These are phyloP conservation scores for Mucuna pruriens DNA, from an alignment of 306 rosid genomes.

Conservation along the genomic window DNA sequence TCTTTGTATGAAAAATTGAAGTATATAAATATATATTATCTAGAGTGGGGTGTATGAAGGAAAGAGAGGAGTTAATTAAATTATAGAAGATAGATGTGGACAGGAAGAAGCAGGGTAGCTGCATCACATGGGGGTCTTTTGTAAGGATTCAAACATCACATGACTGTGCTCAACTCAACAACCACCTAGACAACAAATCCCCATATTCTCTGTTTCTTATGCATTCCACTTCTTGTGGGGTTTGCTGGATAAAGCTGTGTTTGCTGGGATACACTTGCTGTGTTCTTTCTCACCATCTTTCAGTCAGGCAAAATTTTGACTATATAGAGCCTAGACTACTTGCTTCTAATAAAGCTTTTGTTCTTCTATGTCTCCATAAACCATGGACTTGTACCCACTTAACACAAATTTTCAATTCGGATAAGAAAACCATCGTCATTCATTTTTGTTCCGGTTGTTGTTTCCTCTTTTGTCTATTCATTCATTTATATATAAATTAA, in stretches of 20 bases:
- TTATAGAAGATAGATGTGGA: constrained; percentile 42
- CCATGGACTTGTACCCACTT: neutral
- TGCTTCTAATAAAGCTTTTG: constrained; percentile 33
- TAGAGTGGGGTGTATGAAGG: neutral
- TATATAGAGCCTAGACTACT: constrained; percentile 10
- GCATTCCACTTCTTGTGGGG: constrained; percentile 32
- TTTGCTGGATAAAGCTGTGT: constrained; percentile 29
- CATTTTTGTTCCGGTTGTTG: neutral
- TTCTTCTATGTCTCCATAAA: constrained; percentile 26
- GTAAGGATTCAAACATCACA: constrained; percentile 42
- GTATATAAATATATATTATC: no score
- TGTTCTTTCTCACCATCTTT: neutral
- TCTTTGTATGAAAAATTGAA: neutral
- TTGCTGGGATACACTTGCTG: constrained; percentile 36
- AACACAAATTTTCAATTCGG: constrained; percentile 1
- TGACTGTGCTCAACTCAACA: constrained; percentile 44
- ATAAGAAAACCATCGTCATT: neutral
- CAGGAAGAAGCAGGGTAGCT: constrained; percentile 51
- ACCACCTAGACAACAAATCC: constrained; percentile 43
- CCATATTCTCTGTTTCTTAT: constrained; percentile 36
- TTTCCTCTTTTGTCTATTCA: no score
- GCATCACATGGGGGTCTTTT: constrained; percentile 56
- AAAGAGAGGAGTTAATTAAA: constrained; percentile 16
- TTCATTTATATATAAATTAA: no score
- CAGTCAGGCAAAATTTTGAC: neutral